These are phyloP conservation scores for Irpex lacteus DNA, from an alignment of 1,284 basidiomycete genomes.

Conservation along the genomic window DNA sequence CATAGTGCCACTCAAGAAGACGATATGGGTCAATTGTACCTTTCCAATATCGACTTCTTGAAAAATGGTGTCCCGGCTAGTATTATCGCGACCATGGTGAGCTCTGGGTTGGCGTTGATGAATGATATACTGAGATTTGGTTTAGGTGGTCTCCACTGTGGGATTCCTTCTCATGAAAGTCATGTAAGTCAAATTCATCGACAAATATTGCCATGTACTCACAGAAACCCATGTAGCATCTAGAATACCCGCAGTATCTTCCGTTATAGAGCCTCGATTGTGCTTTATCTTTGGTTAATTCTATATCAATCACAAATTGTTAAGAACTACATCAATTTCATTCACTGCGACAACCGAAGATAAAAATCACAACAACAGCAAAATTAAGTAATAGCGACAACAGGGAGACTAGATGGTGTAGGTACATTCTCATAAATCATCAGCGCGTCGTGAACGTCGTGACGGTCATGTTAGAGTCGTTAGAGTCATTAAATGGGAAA, in stretches of 20 bases:
- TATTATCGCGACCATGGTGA: slow-evolving; percentile 78
- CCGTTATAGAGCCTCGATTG: neutral
- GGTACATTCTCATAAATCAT: neutral
- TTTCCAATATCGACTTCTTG: slow-evolving; percentile 86
- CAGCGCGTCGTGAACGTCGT: slow-evolving; percentile 3
- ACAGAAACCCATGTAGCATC: neutral
- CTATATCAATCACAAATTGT: no score
- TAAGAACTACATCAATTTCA: no score
- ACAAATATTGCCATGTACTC: neutral
- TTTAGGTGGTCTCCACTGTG: slow-evolving; percentile 76
- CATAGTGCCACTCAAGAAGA: slow-evolving; percentile 90
- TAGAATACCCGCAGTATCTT: neutral
- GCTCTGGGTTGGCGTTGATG: slow-evolving; percentile 25
- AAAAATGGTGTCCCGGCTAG: slow-evolving; percentile 93
- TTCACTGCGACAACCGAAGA: neutral
- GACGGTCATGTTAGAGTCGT: slow-evolving; percentile 3
- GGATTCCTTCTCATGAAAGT: slow-evolving; percentile 76
- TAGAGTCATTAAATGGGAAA: neutral
- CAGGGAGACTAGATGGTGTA: neutral
- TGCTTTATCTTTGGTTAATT: no score
- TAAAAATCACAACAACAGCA: neutral
- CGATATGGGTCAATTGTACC: slow-evolving; percentile 87
- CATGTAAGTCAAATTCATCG: slow-evolving; percentile 44
- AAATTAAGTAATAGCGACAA: neutral
- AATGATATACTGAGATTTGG: slow-evolving; percentile 5